These are phyloP conservation scores for Nakazawaea wickerhamii DNA, from an alignment of 805 yeast species.

Conservation along the genomic window DNA sequence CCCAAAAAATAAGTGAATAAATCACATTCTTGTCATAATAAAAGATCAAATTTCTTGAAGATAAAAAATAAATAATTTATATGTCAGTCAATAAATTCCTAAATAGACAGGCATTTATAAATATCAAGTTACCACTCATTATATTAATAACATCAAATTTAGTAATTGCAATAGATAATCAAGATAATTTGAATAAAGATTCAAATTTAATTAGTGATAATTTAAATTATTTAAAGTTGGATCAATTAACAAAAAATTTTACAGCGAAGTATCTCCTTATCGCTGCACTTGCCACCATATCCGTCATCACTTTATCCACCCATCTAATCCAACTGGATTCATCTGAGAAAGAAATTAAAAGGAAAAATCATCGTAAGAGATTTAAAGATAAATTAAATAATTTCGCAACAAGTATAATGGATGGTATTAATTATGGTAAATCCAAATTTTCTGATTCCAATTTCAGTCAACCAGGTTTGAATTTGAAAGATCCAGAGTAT, in stretches of 20 bases:
- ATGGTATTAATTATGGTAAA: slow-evolving; percentile 17
- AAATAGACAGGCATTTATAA: not conserved
- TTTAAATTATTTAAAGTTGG: not conserved
- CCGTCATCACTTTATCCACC: slow-evolving; percentile 2
- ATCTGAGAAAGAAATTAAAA: not conserved
- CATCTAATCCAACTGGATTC: slow-evolving; percentile 1
- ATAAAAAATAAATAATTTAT: not conserved
- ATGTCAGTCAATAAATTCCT: not conserved
- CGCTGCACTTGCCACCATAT: slow-evolving; percentile 2
- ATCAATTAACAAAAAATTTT: not conserved
- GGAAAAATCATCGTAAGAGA: not conserved
- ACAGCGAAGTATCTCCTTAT: not conserved
- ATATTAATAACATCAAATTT: not conserved
- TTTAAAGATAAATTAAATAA: not conserved
- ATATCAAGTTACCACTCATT: no score
- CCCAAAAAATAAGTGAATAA: no score
- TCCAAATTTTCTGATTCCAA: slow-evolving; percentile 18
- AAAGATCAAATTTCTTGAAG: no score
- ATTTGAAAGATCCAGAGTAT: slow-evolving; percentile 18
- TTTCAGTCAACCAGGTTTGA: slow-evolving; percentile 8
- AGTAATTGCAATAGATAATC: not conserved
- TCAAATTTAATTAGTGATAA: not conserved
- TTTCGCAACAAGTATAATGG: slow-evolving; percentile 21
- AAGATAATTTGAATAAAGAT: not conserved
- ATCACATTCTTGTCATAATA: no score